Base-by-base conservation (phyloP, 176 grass and related monocot genomes). In the Carex scoparia region DNA sequence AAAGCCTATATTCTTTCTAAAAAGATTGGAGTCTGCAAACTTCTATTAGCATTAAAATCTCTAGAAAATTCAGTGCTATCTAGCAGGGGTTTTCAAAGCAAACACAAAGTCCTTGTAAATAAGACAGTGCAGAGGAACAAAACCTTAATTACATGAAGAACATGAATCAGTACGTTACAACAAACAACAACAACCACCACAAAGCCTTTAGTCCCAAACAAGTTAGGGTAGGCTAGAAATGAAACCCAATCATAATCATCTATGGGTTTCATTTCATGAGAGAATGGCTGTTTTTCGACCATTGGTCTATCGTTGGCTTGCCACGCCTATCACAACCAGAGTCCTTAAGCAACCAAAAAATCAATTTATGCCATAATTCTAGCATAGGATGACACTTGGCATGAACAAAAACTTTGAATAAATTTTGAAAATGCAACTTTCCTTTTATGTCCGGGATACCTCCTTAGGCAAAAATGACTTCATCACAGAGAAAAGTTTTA, bases 1-100 rank as follows among this genome's bases (percentile, higher is more conserved):
- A 27, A 2, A 15, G 28, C 4, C 28, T 16, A 72, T 44, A 85
- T 79, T 62, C 82, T 87, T 18, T 19, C 31, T 58, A 59, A 35
- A 30, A 82, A 14, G 66, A 40, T 69, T 1, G 66, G 14, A 69
- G 35, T 40, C 14, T 1, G 1, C 33, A 64, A 80, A 3, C 33
- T 38, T 61, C 23, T 46, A 65, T 38, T 49, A 0, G 67, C 16
- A 67, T 33, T 87, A n/a, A 51, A 86, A 85, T 6, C 69, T 79
- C 80, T 56, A 58, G 31, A 79, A 53, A 32, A 15, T 32, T 14
- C 4, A 1, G n/a, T 42, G 44, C 40, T 28, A 56, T 12, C 18
- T 78, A 10, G 51, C 19, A 33, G 28, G 28, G 11, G 30, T 30
- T 55, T 78, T 53, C 1, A 53, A 79, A 31, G 31, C 11, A 55